phyloP scores from a whole-genome alignment of 1,284 basidiomycete genomes.

The Trichosporon ovoides region DNA sequence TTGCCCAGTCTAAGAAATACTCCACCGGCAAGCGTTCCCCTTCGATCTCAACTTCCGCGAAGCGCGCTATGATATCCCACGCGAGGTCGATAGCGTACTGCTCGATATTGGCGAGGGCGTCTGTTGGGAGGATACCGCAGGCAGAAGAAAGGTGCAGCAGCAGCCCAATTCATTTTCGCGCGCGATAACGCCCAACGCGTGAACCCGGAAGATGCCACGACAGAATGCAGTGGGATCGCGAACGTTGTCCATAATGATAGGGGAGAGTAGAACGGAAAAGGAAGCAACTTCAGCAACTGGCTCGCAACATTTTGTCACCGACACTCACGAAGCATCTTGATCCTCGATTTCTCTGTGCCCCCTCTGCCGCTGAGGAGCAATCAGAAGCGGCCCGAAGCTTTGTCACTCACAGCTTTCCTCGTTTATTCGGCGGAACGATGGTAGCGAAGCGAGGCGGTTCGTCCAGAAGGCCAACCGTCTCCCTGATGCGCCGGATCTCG shows the following conservation, averaged over 20 bases:
- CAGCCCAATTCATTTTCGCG: not conserved
- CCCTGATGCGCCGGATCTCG: constrained; percentile 30
- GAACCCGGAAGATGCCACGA: not conserved
- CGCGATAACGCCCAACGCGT: not conserved
- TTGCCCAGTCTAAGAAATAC: constrained; percentile 70
- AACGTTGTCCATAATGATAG: not conserved
- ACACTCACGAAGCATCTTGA: constrained; percentile 62
- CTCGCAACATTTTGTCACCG: not conserved
- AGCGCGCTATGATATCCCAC: constrained; percentile 81
- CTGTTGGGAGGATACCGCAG: constrained; percentile 14
- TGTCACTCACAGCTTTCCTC: constrained; percentile 24
- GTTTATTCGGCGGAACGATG: constrained; percentile 58
- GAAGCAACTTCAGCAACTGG: not conserved
- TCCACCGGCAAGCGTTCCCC: constrained; percentile 60
- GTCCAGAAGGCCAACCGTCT: constrained; percentile 52
- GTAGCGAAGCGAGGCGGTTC: constrained; percentile 65
- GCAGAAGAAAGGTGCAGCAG: not conserved
- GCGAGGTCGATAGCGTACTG: constrained; percentile 84
- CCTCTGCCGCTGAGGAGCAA: constrained; percentile 51
- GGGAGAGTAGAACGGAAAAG: not conserved
- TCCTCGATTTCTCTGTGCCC: constrained; percentile 59
- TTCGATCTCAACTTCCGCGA: constrained; percentile 52
- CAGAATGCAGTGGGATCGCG: not conserved
- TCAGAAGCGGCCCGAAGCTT: constrained; percentile 10
- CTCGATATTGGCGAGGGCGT: constrained; percentile 79